Evolutionary conservation across 75 land plant genomes (phyloP), one percentile per base, ranked within the genome.

Genomic region (Azolla pinnata): DNA sequence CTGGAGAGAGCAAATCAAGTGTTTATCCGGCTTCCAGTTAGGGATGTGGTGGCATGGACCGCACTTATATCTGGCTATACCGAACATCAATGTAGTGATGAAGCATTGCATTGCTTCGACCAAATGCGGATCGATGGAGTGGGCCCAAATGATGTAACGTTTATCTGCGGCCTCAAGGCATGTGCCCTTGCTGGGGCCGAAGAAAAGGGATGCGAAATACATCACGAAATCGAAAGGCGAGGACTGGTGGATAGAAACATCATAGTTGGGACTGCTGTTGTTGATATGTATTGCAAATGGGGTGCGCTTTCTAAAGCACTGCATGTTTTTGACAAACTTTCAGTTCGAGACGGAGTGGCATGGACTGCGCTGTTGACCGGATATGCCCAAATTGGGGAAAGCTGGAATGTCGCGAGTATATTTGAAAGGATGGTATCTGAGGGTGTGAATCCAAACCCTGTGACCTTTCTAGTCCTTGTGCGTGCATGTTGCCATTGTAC

Each of bases 271-370:
- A 77, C 72, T 27, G 83, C 74, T 1, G 61, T 81, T 0, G 35
- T 81, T 3, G 77, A 81, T 35, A 76, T 81, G 83, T 81, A 81
- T 64, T 70, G 76, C 17, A 81, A 81, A 51, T 73, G 80, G 69
- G 83, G 83, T 28, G 54, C 31, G 20, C 19, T 81, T 52, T 64
- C 65, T 30, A 59, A 52, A 29, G 57, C 77, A 2, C 19, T 73
- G 21, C 74, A 69, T 16, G 55, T 70, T 14, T 73, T 77, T 60
- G 4, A 44, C 21, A 67, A 33, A 19, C 40, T 61, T 25, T 27
- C 53, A 20, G 63, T 38, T 38, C 9, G 26, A 46, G 44, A 61
- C 46, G 63, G 44, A 10, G 63, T 61, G 26, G 60, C 69, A 31
- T 67, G 69, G 65, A 67, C 32, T 19, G 54, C 69, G 29, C 27